A percentile compares a stretch with the other conserved stretches of the same genome.
Evolutionary conservation across 1,284 basidiomycete species (phyloP).

Genomic region (Golubevia sp.): DNA sequence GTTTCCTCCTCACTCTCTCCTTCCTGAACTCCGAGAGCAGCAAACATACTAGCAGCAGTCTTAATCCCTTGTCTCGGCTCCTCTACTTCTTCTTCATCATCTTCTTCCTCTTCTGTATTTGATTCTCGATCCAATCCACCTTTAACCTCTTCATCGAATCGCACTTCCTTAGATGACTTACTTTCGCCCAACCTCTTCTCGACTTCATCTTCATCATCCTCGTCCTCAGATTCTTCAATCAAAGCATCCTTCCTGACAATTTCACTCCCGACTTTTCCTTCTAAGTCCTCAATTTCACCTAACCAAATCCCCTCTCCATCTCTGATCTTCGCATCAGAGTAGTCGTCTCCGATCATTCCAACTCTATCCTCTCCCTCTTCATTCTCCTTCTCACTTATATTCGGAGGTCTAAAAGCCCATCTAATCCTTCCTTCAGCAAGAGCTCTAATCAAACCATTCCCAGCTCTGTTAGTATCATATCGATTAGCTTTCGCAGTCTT

Average conservation of each 20-base stretch:
- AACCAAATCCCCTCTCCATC: constrained; percentile 25
- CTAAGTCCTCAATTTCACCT: neutral
- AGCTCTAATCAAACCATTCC: constrained; percentile 54
- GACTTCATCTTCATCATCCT: constrained; percentile 10
- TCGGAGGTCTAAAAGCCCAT: constrained; percentile 72
- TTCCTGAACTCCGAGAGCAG: neutral
- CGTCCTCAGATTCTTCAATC: neutral
- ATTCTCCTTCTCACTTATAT: too few species aligned
- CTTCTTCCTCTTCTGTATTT: constrained; percentile 6
- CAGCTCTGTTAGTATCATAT: constrained; percentile 41
- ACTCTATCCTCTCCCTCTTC: too few species aligned
- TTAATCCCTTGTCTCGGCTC: neutral
- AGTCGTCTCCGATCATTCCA: neutral
- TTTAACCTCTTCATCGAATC: constrained; percentile 13
- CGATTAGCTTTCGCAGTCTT: constrained; percentile 43
- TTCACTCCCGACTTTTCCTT: neutral
- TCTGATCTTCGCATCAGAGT: neutral
- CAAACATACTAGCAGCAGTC: neutral
- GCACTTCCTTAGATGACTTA: neutral
- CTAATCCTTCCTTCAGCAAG: constrained; percentile 77
- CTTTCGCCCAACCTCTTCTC: constrained; percentile 19
- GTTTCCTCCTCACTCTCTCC: constrained; percentile 1
- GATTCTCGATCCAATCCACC: constrained; percentile 6
- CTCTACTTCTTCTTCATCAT: constrained; percentile 6
- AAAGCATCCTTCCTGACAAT: neutral